Evolutionary conservation across 2,329 filamentous ascomycete genomes (phyloP).

Genomic region (Ophioceras dolichostomum): DNA sequence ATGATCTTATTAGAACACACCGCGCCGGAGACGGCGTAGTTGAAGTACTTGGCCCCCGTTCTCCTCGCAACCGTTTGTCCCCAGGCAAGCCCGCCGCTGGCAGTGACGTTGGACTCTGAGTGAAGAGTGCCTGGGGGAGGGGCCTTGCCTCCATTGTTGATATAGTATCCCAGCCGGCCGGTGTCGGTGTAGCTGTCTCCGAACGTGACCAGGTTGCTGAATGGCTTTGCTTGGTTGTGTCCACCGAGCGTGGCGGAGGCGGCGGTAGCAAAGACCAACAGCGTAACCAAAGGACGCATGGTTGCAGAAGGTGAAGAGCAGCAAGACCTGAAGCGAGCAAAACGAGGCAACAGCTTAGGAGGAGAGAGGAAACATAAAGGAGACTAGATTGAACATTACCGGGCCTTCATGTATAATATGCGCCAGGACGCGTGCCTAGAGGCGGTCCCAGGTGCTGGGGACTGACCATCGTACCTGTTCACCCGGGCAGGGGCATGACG

Average conservation of each 20-base stretch:
- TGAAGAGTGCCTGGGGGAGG: slow-evolving; percentile 48
- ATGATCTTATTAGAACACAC: slow-evolving; percentile 60
- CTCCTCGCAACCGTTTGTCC: slow-evolving; percentile 51
- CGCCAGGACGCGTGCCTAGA: too few species aligned
- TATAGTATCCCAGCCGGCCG: slow-evolving; percentile 52
- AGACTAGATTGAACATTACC: too few species aligned
- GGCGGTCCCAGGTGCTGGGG: too few species aligned
- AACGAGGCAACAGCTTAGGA: not conserved
- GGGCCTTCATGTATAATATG: too few species aligned
- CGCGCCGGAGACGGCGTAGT: slow-evolving; percentile 64
- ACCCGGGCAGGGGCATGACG: too few species aligned
- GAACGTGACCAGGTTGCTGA: slow-evolving; percentile 56
- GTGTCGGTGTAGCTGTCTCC: slow-evolving; percentile 72
- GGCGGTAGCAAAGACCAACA: slow-evolving; percentile 1
- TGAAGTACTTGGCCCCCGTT: slow-evolving; percentile 42
- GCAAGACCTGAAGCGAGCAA: not conserved
- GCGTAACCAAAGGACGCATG: slow-evolving; percentile 2
- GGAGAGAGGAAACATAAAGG: not conserved
- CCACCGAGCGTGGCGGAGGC: slow-evolving; percentile 1
- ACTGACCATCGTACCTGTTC: too few species aligned
- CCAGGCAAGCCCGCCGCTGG: slow-evolving; percentile 58
- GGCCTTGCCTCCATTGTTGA: slow-evolving; percentile 38
- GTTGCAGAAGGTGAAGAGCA: too few species aligned
- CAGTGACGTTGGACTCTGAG: slow-evolving; percentile 34
- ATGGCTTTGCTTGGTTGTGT: slow-evolving; percentile 23